Percentiles rank a stretch among this genome's conserved stretches.
Evolutionary conservation across 768 basidiomycete species (phyloP).

Genomic region (Suillus americanus): DNA sequence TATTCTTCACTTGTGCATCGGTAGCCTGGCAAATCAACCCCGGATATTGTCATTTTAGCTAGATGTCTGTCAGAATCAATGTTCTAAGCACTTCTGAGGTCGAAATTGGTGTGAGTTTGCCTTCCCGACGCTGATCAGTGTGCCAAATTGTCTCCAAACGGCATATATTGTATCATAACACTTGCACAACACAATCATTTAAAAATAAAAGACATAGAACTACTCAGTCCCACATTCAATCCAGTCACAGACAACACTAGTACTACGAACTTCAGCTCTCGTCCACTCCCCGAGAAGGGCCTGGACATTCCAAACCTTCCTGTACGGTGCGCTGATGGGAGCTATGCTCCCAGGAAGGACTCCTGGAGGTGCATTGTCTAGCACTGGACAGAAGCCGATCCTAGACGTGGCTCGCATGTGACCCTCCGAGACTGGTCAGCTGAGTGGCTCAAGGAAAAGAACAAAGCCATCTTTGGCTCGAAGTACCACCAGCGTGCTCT

Average conservation of each 20-base stretch:
- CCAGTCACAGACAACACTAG: not conserved
- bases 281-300: not conserved
- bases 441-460: not conserved
- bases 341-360: not conserved
- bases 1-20: not conserved
- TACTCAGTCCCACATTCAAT: no score
- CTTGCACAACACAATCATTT: no score
- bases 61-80: not conserved
- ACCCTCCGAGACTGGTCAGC: no score
- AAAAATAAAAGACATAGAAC: not conserved
- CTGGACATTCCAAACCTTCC: slow-evolving; percentile 6
- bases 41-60: not conserved
- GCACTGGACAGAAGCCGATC: no score
- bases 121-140: not conserved
- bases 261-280: not conserved
- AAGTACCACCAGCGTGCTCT: no score
- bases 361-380: not conserved
- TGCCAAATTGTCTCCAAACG: not conserved
- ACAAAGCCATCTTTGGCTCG: not conserved
- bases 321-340: not conserved
- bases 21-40: not conserved
- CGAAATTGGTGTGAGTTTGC: not conserved
- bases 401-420: no score
- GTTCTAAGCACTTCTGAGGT: not conserved
- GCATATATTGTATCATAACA: no score